phyloP scores from a whole-genome alignment of 208 protist genomes.

The Lotmaria passim region DNA sequence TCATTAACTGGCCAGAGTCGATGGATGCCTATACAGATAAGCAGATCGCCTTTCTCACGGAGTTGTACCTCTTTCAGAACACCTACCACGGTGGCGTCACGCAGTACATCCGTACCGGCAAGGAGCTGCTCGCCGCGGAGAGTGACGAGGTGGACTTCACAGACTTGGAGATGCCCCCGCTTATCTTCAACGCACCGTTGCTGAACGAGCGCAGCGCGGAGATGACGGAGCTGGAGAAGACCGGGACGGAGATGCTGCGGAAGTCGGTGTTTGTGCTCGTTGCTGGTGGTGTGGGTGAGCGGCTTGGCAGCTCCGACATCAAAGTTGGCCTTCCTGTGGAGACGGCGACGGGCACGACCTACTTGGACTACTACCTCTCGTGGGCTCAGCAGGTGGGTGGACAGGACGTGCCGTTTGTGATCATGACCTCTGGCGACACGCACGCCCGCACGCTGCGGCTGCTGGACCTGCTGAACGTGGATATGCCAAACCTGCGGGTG shows the following conservation, averaged over 20 bases:
- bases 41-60: constrained; percentile 48
- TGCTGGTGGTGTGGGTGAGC: constrained; percentile 92
- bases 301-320: constrained; percentile 90
- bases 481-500: constrained; percentile 68
- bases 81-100: constrained; percentile 79
- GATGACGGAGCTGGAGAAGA: constrained; percentile 55
- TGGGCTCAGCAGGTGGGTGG: constrained; percentile 60
- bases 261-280: constrained; percentile 90
- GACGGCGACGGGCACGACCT: constrained; percentile 73
- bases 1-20: constrained; percentile 55
- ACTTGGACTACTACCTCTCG: constrained; percentile 83
- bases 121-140: constrained; percentile 60
- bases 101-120: constrained; percentile 82
- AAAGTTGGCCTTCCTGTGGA: constrained; percentile 91
- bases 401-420: constrained; percentile 77
- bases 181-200: constrained; percentile 68
- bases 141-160: constrained; percentile 31
- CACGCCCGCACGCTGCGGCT: constrained; percentile 81
- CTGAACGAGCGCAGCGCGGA: constrained; percentile 39
- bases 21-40: constrained; percentile 42
- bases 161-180: constrained; percentile 59
- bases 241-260: constrained; percentile 44
- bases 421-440: constrained; percentile 96
- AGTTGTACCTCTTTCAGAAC: constrained; percentile 61
- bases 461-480: constrained; percentile 48